phyloP scores from a whole-genome alignment of 202 grass and related monocot species.

The Panicum hallii region DNA sequence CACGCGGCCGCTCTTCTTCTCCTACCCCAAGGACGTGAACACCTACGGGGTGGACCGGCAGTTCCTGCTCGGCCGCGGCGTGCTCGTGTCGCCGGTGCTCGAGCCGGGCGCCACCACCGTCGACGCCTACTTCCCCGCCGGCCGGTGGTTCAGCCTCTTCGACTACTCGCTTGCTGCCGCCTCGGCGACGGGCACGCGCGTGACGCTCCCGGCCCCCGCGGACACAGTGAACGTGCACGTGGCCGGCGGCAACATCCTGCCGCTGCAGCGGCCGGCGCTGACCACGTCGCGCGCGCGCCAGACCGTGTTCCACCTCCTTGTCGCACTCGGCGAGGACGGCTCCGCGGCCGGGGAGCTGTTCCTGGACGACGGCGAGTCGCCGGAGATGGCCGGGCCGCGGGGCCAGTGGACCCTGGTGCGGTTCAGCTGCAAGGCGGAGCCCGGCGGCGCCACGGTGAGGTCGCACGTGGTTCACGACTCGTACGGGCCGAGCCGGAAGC shows the following conservation, averaged over 20 bases:
- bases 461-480: slow-evolving; percentile 64
- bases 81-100: slow-evolving; percentile 81
- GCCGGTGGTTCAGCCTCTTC: slow-evolving; percentile 74
- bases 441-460: slow-evolving; percentile 31
- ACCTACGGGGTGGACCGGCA: slow-evolving; percentile 68
- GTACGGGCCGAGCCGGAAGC: slow-evolving; percentile 39
- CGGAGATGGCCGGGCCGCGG: slow-evolving; percentile 56
- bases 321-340: slow-evolving; percentile 54
- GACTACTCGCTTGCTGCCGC: slow-evolving; percentile 44
- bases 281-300: slow-evolving; percentile 50
- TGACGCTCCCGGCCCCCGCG: slow-evolving; percentile 57
- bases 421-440: slow-evolving; percentile 44
- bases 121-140: slow-evolving; percentile 72
- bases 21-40: slow-evolving; percentile 56
- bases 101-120: slow-evolving; percentile 34
- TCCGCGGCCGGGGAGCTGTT: slow-evolving; percentile 61
- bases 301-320: slow-evolving; percentile 62
- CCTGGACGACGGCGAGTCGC: slow-evolving; percentile 70
- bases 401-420: slow-evolving; percentile 57
- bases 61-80: slow-evolving; percentile 66
- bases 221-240: slow-evolving; percentile 81
- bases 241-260: slow-evolving; percentile 59
- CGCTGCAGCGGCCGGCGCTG: slow-evolving; percentile 56
- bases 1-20: slow-evolving; percentile 90
- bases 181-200: slow-evolving; percentile 14